Percentiles rank a stretch among this genome's conserved stretches.
These are phyloP conservation scores for Pichia sp. DNA, from an alignment of 1,139 yeast genomes.

Conservation along the genomic window DNA sequence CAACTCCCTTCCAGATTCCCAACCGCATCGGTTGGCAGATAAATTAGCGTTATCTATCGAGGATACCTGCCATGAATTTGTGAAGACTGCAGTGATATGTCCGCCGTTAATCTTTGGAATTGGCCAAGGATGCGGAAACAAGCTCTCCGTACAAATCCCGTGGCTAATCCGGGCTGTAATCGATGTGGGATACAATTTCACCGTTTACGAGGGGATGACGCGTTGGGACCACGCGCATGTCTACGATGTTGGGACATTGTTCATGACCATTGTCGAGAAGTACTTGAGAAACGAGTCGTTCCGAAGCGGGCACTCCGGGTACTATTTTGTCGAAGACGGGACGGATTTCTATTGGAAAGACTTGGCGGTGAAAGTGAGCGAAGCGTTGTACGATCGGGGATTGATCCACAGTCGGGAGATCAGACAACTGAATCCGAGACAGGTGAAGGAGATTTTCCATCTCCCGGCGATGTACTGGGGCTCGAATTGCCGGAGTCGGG, in stretches of 20 bases:
- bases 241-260: constrained; percentile 6
- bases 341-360: constrained; percentile 5
- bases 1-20: neutral
- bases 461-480: constrained; percentile 10
- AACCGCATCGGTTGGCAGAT: constrained; percentile 5
- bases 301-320: constrained; percentile 1
- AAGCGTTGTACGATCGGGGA: neutral
- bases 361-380: neutral
- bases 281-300: neutral
- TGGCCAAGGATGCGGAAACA: constrained; percentile 7
- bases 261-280: neutral
- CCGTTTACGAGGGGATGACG: constrained; percentile 1
- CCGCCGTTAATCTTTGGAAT: constrained; percentile 9
- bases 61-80: neutral
- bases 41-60: constrained; percentile 6
- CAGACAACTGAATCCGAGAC: neutral
- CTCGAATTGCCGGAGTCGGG: constrained; percentile 5
- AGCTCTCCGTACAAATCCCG: constrained; percentile 8
- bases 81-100: constrained; percentile 5
- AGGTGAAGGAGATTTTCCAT: neutral
- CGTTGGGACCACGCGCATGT: constrained; percentile 6
- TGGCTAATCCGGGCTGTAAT: neutral
- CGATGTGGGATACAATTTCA: constrained; percentile 1
- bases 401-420: neutral
- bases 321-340: constrained; percentile 7